Evolutionary conservation across 352 stramenopile species (phyloP), one percentile per base, ranked within the genome.

Genomic region (Pythium aquatile): DNA sequence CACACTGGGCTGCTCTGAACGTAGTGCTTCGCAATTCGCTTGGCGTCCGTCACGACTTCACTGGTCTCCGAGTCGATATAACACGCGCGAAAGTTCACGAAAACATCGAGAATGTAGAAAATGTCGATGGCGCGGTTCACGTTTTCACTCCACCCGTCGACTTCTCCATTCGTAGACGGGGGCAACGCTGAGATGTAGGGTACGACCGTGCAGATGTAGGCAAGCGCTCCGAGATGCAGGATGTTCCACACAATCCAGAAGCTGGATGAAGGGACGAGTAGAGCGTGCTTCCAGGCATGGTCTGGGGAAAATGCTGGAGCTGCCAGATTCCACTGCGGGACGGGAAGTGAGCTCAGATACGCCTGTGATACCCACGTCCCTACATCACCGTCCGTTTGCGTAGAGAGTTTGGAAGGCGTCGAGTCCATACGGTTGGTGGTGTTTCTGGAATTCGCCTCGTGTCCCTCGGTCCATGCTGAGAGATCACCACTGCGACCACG

Each of bases 211-310:
- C 67, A 74, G 39, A 67, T 61, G 51, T 74, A 74, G n/a, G 32
- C 47, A 5, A 74, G 55, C 14, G 58, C 58, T 0, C 60, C 7
- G 1, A 70, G 54, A 29, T 74, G 61, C 20, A 69, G 55, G 14
- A 48, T 26, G 42, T 66, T 67, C 67, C 67, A 74, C 2, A 70
- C 2, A 0, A 64, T 35, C 58, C 67, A 68, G 42, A 74, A 67
- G 4, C 16, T 48, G 20, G 67, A 69, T 2, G 57, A 53, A 5
- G 67, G 67, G 3, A 65, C 17, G 4, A 70, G 3, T 0, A 74
- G 46, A 13, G 47, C 9, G 33, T 61, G 20, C 30, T 39, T 55
- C 60, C 60, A 66, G 5, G 60, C 60, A 3, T n/a, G 2, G 0
- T 47, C 51, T 2, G 60, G 40, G 17, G 10, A 40, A 24, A 66